phyloP scores from a whole-genome alignment of 1,139 yeast genomes.

The Nakaseomyces uthaithaninus region DNA sequence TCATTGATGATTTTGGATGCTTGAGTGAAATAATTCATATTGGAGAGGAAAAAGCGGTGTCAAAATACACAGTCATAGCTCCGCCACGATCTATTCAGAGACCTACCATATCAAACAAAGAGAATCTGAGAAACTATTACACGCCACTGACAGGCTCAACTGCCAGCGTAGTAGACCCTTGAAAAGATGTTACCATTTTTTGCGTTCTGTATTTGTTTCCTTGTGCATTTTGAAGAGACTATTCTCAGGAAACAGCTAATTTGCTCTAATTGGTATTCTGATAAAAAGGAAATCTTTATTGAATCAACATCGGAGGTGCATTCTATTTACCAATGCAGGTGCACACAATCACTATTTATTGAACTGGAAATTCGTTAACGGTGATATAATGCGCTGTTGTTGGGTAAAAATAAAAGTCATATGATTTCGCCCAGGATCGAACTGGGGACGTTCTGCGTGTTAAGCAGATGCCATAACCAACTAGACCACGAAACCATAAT shows the following conservation, averaged over 20 bases:
- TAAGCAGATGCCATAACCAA: conserved; percentile 99
- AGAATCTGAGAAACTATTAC: background rate
- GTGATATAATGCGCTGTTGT: background rate
- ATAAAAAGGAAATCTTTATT: too few species aligned
- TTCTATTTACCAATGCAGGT: too few species aligned
- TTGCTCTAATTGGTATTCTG: too few species aligned
- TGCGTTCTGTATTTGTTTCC: too few species aligned
- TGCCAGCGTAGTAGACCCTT: too few species aligned
- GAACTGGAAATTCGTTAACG: too few species aligned
- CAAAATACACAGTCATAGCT: background rate
- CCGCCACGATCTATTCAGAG: conserved; percentile 5
- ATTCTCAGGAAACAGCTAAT: too few species aligned
- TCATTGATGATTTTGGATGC: conserved; percentile 1
- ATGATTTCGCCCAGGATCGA: conserved; percentile 99
- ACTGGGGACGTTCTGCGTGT: conserved; percentile 99
- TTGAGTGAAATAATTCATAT: background rate
- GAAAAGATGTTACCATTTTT: too few species aligned
- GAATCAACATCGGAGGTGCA: too few species aligned
- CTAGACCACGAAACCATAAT: conserved; percentile 79
- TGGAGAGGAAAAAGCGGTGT: background rate
- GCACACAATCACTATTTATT: too few species aligned
- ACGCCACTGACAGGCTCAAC: background rate
- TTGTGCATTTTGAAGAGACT: too few species aligned
- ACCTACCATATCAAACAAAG: background rate
- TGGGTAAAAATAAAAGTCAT: conserved; percentile 11